phyloP scores from a whole-genome alignment of 2,329 filamentous ascomycete species.

The Aspergillus aculeatus region DNA sequence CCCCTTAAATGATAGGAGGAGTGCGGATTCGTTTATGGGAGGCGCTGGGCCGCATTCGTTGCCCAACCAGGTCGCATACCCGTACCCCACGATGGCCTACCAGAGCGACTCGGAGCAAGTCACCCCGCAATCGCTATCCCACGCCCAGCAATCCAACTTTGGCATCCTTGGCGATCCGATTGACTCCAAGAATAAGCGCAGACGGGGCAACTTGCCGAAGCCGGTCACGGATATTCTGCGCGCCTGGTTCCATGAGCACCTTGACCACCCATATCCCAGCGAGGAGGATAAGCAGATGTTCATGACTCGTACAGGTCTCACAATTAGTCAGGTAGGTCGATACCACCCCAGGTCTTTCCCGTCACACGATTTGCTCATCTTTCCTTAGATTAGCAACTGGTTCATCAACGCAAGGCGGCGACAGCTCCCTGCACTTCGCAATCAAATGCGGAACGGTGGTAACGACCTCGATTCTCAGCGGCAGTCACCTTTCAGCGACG shows the following conservation, averaged over 20 bases:
- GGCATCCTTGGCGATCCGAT: constrained; percentile 38
- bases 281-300: constrained; percentile 85
- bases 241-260: constrained; percentile 74
- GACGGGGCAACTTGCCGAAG: constrained; percentile 86
- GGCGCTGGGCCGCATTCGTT: constrained; percentile 21
- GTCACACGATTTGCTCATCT: not conserved
- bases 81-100: constrained; percentile 30
- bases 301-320: constrained; percentile 71
- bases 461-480: constrained; percentile 30
- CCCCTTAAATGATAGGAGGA: constrained; percentile 26
- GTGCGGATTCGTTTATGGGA: constrained; percentile 22
- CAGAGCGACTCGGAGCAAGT: constrained; percentile 33
- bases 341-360: constrained; percentile 7
- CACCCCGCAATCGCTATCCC: constrained; percentile 29
- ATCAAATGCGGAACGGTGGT: constrained; percentile 40
- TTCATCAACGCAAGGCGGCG: constrained; percentile 53
- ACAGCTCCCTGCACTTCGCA: constrained; percentile 48
- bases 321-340: constrained; percentile 61
- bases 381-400: constrained; percentile 52
- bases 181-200: constrained; percentile 49
- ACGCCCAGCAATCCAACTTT: constrained; percentile 37
- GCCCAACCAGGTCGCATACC: constrained; percentile 30
- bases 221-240: constrained; percentile 80
- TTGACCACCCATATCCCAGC: constrained; percentile 79
- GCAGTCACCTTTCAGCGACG: constrained; percentile 38